Base-by-base conservation (phyloP, 352 stramenopile genomes). In the Pythium folliculosum region DNA sequence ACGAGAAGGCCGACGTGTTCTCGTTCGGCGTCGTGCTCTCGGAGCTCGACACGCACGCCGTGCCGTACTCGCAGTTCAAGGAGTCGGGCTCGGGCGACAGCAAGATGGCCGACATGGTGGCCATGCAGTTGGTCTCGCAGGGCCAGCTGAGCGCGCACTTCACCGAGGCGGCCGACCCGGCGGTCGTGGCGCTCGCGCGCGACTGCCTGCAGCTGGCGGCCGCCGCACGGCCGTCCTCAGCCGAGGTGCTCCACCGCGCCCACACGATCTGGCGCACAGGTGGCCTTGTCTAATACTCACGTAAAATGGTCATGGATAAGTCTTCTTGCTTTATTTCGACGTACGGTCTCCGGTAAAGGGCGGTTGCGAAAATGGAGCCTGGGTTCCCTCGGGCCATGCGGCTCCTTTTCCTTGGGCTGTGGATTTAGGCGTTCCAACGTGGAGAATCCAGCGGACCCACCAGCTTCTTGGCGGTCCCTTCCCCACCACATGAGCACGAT, bases 51-150 rank as follows among this genome's bases (percentile, higher is more conserved):
- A 64, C 63, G 21, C 63, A 69, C 55, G 30, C 63, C 37, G 38
- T 64, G 53, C 63, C 63, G 13, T 69, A 63, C 60, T 30, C 17
- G n/a, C 8, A 49, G 19, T 49, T 49, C 43, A 49, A 49, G 9
- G 48, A 64, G 17, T 23, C 55, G 3, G 35, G 30, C 19, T 30
- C 47, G 14, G 14, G 16, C 14, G 23, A 49, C 27, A 50, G 50
- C 5, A 35, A 23, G 27, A n/a, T 63, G 21, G n/a, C 48, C 19
- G 43, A 70, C 17, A 50, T 43, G 19, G 60, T 48, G 1, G 19
- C 68, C 7, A 17, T 72, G 45, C 77, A 80, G 37, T 70, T 81
- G 60, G 69, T 82, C 38, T 57, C 67, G 6, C 47, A 75, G 53
- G 75, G 75, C 3, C 71, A 76, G 43, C 45, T 81, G 19, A 51